A percentile compares a stretch with the other conserved stretches of the same genome.
Conservation (phyloP, 208 protist species). For the Crithidia sp. region DNA sequence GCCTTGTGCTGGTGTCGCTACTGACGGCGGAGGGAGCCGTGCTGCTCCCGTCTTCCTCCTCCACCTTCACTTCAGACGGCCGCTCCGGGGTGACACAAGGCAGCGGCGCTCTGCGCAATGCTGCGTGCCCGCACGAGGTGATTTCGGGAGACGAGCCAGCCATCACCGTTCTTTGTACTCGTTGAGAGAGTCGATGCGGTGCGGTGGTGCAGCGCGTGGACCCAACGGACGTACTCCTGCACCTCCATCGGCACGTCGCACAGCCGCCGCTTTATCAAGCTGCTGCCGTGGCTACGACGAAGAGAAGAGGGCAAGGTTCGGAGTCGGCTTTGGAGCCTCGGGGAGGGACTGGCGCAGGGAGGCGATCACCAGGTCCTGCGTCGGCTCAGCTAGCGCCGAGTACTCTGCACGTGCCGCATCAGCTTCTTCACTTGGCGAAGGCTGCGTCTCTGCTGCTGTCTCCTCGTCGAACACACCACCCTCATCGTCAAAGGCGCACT, state of each 20-base stretch:
- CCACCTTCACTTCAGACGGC: background rate
- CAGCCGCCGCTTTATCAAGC: conserved; percentile 12
- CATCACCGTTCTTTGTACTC: background rate
- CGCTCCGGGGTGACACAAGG: conserved; percentile 3
- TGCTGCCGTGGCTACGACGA: background rate
- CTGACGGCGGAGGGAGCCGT: too few species aligned
- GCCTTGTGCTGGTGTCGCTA: background rate
- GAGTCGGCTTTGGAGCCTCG: background rate
- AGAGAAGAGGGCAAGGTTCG: conserved; percentile 1
- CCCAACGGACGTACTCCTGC: conserved; percentile 35
- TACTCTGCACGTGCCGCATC: background rate
- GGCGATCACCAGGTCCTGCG: conserved; percentile 18
- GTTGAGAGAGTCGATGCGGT: background rate
- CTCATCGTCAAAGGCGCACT: conserved; percentile 71
- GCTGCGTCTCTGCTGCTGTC: background rate
- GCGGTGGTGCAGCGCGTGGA: background rate
- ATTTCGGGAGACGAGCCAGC: conserved; percentile 29
- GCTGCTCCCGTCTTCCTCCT: background rate
- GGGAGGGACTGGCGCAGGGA: conserved; percentile 16
- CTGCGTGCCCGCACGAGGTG: conserved; percentile 28
- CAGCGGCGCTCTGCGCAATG: background rate
- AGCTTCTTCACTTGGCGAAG: background rate
- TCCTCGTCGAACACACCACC: conserved; percentile 54
- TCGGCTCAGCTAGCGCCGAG: conserved; percentile 7
- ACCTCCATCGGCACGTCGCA: conserved; percentile 23